Conservation (phyloP, 2,329 filamentous ascomycete species). For the Trichoderma afroharzianum region DNA sequence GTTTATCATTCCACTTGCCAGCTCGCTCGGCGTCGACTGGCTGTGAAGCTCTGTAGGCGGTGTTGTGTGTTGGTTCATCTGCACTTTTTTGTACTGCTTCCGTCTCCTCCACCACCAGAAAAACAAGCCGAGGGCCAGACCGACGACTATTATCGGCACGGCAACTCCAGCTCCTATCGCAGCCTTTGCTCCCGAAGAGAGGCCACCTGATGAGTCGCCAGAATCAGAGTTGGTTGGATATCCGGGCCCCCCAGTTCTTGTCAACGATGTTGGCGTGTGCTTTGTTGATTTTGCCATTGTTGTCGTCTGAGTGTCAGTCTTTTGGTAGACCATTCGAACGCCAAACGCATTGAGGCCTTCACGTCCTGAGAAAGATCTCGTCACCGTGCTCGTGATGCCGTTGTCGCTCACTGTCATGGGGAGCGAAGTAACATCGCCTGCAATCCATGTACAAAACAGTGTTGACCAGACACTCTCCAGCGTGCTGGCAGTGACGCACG, state of each 20-base stretch:
- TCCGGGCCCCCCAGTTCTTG: background rate
- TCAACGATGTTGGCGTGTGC: background rate
- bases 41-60: conserved; percentile 14
- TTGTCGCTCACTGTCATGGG: conserved; percentile 26
- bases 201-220: background rate
- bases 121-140: conserved; percentile 24
- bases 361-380: conserved; percentile 22
- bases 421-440: conserved; percentile 23
- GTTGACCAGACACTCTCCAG: conserved; percentile 25
- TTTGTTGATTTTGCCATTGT: conserved; percentile 4
- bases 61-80: background rate
- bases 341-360: conserved; percentile 34
- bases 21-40: background rate
- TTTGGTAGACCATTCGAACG: conserved; percentile 34
- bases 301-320: conserved; percentile 25
- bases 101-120: conserved; percentile 30
- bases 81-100: conserved; percentile 6
- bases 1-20: background rate
- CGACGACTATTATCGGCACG: conserved; percentile 29
- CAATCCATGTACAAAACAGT: conserved; percentile 34
- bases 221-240: background rate
- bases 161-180: conserved; percentile 32
- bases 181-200: conserved; percentile 25
- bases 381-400: conserved; percentile 24
- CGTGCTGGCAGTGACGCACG: conserved; percentile 27